Base-by-base conservation (phyloP, 2,329 filamentous ascomycete genomes). In the Ceratocystis cubensis region DNA sequence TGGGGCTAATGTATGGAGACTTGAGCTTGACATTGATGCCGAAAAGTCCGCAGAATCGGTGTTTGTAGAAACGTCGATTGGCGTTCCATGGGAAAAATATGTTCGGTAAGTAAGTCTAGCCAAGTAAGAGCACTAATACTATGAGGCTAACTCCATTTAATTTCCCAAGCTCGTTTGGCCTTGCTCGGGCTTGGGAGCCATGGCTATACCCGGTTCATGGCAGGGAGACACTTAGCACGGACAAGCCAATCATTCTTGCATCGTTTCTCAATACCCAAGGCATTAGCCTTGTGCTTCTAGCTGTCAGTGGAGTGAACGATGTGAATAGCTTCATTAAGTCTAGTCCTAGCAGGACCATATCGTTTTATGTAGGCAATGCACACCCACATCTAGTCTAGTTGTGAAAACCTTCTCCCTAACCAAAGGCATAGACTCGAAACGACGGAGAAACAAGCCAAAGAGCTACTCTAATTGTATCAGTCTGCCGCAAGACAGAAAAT, bases 121-220 rank as follows among this genome's bases (percentile, higher is more conserved):
- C 44, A 37, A 33, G 37, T 6, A 15, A 57, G 10, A 28, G n/a
- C 53, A 10, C 25, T 15, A 57, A 30, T 17, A 5, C 15, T 15
- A 15, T 10, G 13, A 30, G 30, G 53, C 53, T 57, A n/a, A 45
- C 20, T 20, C 20, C 20, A 22, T 33, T 62, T 8, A 20, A 56
- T 45, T 22, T 15, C 20, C 25, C 25, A 50, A 84, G 88, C 71
- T 96, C 91, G 85, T 93, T 96, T 73, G 85, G 89, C 6, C 76
- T 96, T 13, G 86, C 95, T 4, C 84, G 91, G 20, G 79, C 89
- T 2, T 94, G 87, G 84, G 82, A 82, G 44, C 88, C 91, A 1
- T 97, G 93, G 93, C 78, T 96, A 10, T 90, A 88, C 6, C 93
- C 93, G n/a, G 81, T 91, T 48, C 92, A 96, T 73, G 92, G 92